These are phyloP conservation scores for Neoscytalidium dimidiatum DNA, from an alignment of 2,329 filamentous ascomycete genomes.

Conservation along the genomic window DNA sequence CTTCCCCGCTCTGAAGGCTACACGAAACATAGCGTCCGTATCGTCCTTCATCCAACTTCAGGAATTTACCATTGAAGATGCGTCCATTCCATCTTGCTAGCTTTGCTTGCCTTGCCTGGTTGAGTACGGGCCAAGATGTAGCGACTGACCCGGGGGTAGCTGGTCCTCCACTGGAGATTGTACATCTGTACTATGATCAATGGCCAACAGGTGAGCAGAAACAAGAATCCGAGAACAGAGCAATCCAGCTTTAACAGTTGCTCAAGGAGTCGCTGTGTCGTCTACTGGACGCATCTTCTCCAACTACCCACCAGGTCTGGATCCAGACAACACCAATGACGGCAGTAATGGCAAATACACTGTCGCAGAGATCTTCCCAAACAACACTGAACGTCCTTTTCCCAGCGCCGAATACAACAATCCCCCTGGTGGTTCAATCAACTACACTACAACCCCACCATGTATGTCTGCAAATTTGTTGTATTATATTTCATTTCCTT, in stretches of 20 bases:
- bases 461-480: slow-evolving; percentile 19
- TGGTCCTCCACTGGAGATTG: slow-evolving; percentile 50
- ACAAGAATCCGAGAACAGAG: no score
- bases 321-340: slow-evolving; percentile 49
- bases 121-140: slow-evolving; percentile 18
- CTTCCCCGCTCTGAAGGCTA: neutral
- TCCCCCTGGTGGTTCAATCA: slow-evolving; percentile 53
- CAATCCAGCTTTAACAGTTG: slow-evolving; percentile 3
- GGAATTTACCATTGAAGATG: neutral
- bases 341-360: slow-evolving; percentile 47
- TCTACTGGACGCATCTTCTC: slow-evolving; percentile 53
- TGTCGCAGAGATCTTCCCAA: slow-evolving; percentile 49
- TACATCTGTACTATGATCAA: slow-evolving; percentile 55
- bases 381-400: slow-evolving; percentile 48
- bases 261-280: slow-evolving; percentile 53
- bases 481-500: neutral
- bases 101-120: neutral
- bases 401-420: slow-evolving; percentile 48
- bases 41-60: neutral
- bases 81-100: neutral
- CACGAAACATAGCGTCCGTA: neutral
- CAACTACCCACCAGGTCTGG: slow-evolving; percentile 54
- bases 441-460: slow-evolving; percentile 51
- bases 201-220: slow-evolving; percentile 45
- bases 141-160: slow-evolving; percentile 38